Conservation (phyloP, 768 basidiomycete genomes). For the Hortiboletus flavorubellus region DNA sequence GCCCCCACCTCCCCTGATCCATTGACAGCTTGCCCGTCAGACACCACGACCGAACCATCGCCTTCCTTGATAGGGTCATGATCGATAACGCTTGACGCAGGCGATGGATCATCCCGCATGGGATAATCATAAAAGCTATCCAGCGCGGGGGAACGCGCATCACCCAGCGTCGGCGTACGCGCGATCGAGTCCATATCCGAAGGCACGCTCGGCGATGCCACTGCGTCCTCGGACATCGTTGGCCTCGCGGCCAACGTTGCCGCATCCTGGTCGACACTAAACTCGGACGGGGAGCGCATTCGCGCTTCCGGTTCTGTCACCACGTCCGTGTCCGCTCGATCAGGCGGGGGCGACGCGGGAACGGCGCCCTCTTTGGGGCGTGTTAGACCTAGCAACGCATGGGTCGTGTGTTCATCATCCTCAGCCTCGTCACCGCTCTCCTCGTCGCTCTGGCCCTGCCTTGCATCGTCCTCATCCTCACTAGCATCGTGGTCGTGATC, state of each 20-base stretch:
- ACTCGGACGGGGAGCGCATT: slow-evolving; percentile 11
- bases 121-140: slow-evolving; percentile 25
- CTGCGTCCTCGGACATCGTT: slow-evolving; percentile 11
- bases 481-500: neutral
- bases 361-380: slow-evolving; percentile 1
- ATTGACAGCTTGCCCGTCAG: neutral
- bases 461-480: slow-evolving; percentile 6
- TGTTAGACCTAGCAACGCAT: slow-evolving; percentile 24
- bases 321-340: neutral
- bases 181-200: slow-evolving; percentile 27
- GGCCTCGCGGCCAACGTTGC: neutral
- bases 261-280: slow-evolving; percentile 1
- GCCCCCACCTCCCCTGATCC: neutral
- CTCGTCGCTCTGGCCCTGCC: slow-evolving; percentile 36
- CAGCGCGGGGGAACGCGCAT: slow-evolving; percentile 19
- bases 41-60: neutral
- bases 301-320: neutral
- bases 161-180: slow-evolving; percentile 22
- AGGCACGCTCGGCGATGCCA: slow-evolving; percentile 21
- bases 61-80: slow-evolving; percentile 22
- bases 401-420: slow-evolving; percentile 29
- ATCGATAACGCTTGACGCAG: slow-evolving; percentile 28
- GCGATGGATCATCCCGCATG: slow-evolving; percentile 23
- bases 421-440: slow-evolving; percentile 39
- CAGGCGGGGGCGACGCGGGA: neutral